phyloP scores from a whole-genome alignment of 1,284 basidiomycete species.

The Flammula alnicola region DNA sequence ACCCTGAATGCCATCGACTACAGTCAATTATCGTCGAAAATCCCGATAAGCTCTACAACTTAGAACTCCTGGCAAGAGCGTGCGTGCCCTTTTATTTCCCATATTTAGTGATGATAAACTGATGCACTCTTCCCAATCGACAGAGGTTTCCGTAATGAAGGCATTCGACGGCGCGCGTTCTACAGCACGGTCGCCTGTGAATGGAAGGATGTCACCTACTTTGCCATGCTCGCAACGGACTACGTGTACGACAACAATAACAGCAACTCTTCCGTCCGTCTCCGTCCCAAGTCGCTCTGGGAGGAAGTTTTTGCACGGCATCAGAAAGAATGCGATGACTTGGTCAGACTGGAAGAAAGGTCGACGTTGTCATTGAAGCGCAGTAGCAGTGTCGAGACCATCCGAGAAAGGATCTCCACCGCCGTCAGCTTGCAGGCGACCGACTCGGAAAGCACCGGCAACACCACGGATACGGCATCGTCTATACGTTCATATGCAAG shows the following conservation, averaged over 20 bases:
- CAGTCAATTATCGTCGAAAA: conserved; percentile 54
- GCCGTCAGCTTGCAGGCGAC: conserved; percentile 7
- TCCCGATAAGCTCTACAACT: conserved; percentile 41
- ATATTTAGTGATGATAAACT: background rate
- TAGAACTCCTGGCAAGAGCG: conserved; percentile 48
- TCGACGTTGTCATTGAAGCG: conserved; percentile 29
- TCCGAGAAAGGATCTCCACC: conserved; percentile 28
- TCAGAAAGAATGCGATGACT: conserved; percentile 57
- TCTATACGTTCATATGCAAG: conserved; percentile 1
- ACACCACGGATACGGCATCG: background rate
- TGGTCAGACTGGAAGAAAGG: conserved; percentile 54
- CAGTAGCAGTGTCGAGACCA: conserved; percentile 41
- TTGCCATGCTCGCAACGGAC: conserved; percentile 65
- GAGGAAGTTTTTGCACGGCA: conserved; percentile 67
- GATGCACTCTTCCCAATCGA: no score
- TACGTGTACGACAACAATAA: conserved; percentile 47
- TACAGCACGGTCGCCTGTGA: conserved; percentile 45
- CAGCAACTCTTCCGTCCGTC: conserved; percentile 15
- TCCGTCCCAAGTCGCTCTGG: conserved; percentile 52
- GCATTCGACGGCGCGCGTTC: conserved; percentile 56
- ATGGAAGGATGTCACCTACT: conserved; percentile 64
- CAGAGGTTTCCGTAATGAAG: conserved; percentile 64
- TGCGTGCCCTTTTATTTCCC: conserved; percentile 30
- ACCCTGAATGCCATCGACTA: conserved; percentile 56
- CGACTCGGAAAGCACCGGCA: conserved; percentile 2